These are phyloP conservation scores for Colletotrichum magnum DNA, from an alignment of 2,329 filamentous ascomycete genomes.

Conservation along the genomic window DNA sequence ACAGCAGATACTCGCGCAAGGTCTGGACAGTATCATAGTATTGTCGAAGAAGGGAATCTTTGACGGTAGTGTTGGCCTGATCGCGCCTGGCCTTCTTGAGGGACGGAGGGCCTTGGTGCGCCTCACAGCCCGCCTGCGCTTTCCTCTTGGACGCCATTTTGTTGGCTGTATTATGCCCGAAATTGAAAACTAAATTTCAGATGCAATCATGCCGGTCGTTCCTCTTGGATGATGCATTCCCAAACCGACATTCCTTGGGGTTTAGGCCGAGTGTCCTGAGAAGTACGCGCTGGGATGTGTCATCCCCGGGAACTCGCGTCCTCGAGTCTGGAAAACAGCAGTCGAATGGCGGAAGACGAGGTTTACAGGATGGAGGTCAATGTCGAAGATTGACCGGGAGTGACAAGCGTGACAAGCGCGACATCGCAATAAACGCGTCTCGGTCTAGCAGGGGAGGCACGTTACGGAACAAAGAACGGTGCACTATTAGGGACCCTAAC, in stretches of 20 bases:
- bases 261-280: not conserved
- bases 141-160: constrained; percentile 32
- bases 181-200: not conserved
- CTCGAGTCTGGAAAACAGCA: too few species aligned
- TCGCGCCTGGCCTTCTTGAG: constrained; percentile 24
- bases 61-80: constrained; percentile 11
- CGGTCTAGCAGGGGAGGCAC: constrained; percentile 12
- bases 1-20: constrained; percentile 79
- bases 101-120: not conserved
- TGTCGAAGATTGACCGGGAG: constrained; percentile 8
- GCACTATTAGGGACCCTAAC: not conserved
- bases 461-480: constrained; percentile 5
- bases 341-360: not conserved
- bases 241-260: not conserved
- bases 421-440: constrained; percentile 2
- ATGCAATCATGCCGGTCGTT: not conserved
- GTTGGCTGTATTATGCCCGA: constrained; percentile 6
- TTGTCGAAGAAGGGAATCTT: constrained; percentile 33
- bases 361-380: not conserved
- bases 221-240: not conserved
- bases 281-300: constrained; percentile 10
- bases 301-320: not conserved
- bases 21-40: constrained; percentile 74
- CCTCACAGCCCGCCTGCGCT: not conserved
- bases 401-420: constrained; percentile 27